Evolutionary conservation across 1,139 yeast genomes (phyloP).

Genomic region (Ogataea hybrid): DNA sequence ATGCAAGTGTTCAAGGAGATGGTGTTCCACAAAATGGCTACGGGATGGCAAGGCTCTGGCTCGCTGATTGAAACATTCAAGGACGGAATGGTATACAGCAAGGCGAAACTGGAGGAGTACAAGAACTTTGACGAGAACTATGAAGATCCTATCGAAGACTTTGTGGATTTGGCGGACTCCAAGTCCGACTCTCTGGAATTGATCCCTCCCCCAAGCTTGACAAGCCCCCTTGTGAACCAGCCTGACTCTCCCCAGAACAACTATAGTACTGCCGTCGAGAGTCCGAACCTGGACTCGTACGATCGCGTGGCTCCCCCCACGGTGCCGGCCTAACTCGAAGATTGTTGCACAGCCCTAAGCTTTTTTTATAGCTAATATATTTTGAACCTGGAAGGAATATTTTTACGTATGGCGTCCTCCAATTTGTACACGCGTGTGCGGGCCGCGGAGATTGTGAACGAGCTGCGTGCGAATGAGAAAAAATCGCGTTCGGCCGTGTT

Average conservation of each 20-base stretch:
- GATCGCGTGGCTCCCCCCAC: conserved; percentile 1
- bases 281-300: conserved; percentile 2
- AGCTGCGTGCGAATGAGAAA: conserved; percentile 26
- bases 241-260: background rate
- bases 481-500: conserved; percentile 29
- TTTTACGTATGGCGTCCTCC: conserved; percentile 25
- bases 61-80: conserved; percentile 30
- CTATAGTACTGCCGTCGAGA: conserved; percentile 2
- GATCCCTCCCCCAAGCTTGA: background rate
- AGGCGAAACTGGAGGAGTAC: conserved; percentile 20
- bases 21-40: conserved; percentile 29
- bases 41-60: conserved; percentile 35
- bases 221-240: background rate
- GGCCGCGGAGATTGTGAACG: conserved; percentile 26
- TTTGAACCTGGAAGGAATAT: background rate
- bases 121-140: conserved; percentile 21
- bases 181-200: conserved; percentile 5
- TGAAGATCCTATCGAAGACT: conserved; percentile 29
- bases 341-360: background rate
- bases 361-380: background rate
- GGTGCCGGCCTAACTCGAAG: conserved; percentile 1
- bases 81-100: conserved; percentile 29
- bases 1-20: conserved; percentile 38
- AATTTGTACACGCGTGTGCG: conserved; percentile 26
- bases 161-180: conserved; percentile 16